Conservation (phyloP, 306 rosid species). For the Gillenia trifoliata region DNA sequence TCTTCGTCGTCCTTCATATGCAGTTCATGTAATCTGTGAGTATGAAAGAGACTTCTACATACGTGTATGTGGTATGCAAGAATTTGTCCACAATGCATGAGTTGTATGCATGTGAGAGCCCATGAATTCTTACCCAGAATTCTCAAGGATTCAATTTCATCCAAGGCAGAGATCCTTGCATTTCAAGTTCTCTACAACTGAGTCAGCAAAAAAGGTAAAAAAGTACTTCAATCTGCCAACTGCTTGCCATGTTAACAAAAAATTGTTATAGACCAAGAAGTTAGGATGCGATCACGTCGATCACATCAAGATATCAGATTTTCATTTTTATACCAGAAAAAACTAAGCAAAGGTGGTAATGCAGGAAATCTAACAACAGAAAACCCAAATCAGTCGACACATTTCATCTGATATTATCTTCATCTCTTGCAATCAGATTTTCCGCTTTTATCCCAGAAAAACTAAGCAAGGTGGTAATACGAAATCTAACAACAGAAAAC, state of each 20-base stretch:
- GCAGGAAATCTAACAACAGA: background rate
- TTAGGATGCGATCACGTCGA: background rate
- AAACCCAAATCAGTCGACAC: background rate
- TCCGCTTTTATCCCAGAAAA: slow-evolving; percentile 1
- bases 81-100: background rate
- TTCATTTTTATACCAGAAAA: slow-evolving; percentile 4
- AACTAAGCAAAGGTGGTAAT: background rate
- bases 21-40: background rate
- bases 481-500: background rate
- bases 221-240: background rate
- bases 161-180: background rate
- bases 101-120: too few species aligned
- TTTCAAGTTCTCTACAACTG: background rate
- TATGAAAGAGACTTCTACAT: background rate
- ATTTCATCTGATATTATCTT: background rate
- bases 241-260: background rate
- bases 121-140: background rate
- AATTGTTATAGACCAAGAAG: background rate
- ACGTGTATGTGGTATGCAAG: background rate
- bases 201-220: background rate
- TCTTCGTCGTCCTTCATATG: background rate
- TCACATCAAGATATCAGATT: background rate
- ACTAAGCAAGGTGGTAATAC: background rate
- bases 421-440: background rate
- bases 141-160: too few species aligned